Percentiles rank a stretch among this genome's conserved stretches.
Evolutionary conservation across 768 basidiomycete genomes (phyloP).

Genomic region (Lentinus brumalis): DNA sequence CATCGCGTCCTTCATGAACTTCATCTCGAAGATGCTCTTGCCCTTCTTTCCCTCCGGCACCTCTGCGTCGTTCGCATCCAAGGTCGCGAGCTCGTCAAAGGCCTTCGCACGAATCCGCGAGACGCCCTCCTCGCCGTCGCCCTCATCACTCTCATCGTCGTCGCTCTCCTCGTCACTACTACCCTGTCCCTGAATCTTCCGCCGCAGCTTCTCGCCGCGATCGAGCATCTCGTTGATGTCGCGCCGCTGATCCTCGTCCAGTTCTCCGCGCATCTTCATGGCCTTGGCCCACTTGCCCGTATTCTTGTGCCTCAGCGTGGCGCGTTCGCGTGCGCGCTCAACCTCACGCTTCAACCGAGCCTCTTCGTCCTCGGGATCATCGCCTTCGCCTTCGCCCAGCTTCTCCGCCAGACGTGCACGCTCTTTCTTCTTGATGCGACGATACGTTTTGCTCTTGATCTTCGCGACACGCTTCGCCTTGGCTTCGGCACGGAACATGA

Average conservation of each 20-base stretch:
- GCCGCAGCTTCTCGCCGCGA: constrained; percentile 74
- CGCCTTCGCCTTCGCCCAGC: constrained; percentile 54
- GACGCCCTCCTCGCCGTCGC: constrained; percentile 40
- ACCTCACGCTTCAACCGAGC: constrained; percentile 68
- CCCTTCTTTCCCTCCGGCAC: constrained; percentile 41
- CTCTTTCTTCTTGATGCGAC: constrained; percentile 81
- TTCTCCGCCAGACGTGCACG: constrained; percentile 56
- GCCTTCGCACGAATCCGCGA: constrained; percentile 62
- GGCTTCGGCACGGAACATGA: constrained; percentile 90
- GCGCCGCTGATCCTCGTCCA: constrained; percentile 59
- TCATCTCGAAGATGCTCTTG: constrained; percentile 90
- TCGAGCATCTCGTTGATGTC: constrained; percentile 88
- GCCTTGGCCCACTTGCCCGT: constrained; percentile 87
- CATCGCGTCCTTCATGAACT: constrained; percentile 96
- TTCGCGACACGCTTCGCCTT: constrained; percentile 90
- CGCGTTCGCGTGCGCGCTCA: constrained; percentile 84
- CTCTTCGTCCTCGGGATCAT: constrained; percentile 49
- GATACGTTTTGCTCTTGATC: constrained; percentile 95
- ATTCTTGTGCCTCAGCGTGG: constrained; percentile 85
- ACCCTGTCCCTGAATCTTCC: constrained; percentile 70
- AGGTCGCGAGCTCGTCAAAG: constrained; percentile 74
- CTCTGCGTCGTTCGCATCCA: constrained; percentile 35
- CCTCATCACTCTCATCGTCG: constrained; percentile 49
- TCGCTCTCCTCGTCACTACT: constrained; percentile 55
- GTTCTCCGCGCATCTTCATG: constrained; percentile 69